A percentile compares a stretch with the other conserved stretches of the same genome.
These are phyloP conservation scores for Oryza glumipatula DNA, from an alignment of 176 grass and related monocot genomes.

Conservation along the genomic window DNA sequence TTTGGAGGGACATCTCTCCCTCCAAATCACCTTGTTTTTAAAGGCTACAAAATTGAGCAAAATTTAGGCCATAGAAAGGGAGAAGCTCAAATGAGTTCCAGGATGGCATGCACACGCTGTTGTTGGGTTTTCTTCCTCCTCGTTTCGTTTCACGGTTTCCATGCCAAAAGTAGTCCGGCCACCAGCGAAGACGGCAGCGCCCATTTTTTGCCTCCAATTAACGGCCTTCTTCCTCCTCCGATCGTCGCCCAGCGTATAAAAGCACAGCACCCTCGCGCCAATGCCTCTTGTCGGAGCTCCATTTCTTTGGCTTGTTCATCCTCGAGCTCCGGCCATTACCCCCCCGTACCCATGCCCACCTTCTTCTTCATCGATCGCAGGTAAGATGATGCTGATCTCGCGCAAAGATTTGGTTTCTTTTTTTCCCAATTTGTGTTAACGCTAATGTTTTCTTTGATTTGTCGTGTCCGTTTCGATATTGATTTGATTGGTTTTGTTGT, in stretches of 20 bases:
- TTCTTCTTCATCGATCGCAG: background rate
- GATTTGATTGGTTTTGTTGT: background rate
- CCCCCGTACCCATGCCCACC: background rate
- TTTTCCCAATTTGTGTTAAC: background rate
- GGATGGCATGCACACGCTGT: background rate
- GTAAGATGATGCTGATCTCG: background rate
- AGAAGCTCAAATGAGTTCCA: too few species aligned
- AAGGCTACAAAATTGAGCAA: background rate
- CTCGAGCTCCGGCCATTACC: constrained; percentile 39
- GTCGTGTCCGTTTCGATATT: background rate
- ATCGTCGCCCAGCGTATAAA: constrained; percentile 21
- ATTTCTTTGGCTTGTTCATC: constrained; percentile 15
- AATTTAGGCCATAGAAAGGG: background rate
- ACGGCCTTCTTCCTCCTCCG: background rate
- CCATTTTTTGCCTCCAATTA: background rate
- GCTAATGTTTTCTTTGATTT: background rate
- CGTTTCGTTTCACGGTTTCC: background rate
- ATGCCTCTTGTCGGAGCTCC: constrained; percentile 47
- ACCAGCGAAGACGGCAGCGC: constrained; percentile 30
- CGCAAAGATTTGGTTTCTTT: background rate
- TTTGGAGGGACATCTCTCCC: too few species aligned
- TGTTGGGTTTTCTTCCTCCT: background rate
- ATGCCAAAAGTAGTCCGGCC: constrained; percentile 41
- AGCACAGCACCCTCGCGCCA: background rate
- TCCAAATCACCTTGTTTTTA: too few species aligned